Evolutionary conservation across 202 grass and related monocot genomes (phyloP).

Genomic region (Panicum virgatum): DNA sequence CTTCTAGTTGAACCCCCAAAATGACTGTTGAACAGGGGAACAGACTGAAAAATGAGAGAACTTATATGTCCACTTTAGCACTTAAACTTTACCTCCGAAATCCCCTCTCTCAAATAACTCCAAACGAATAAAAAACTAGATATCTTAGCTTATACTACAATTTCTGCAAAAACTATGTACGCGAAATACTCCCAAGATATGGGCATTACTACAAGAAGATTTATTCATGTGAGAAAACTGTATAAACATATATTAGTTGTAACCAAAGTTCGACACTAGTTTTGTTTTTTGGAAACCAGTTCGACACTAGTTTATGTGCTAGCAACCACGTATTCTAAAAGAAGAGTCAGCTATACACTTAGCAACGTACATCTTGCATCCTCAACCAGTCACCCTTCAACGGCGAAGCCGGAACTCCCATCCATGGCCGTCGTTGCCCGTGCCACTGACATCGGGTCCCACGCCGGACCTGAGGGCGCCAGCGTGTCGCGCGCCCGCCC

Average conservation of each 20-base stretch:
- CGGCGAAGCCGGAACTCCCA: slow-evolving; percentile 25
- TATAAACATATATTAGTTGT: background rate
- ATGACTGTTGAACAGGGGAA: background rate
- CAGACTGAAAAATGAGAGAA: background rate
- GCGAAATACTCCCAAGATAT: background rate
- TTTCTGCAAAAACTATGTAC: too few relatives aligned
- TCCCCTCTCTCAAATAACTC: background rate
- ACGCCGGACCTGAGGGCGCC: background rate
- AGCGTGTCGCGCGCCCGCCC: background rate
- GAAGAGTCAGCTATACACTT: background rate
- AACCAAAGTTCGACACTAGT: background rate
- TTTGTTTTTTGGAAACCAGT: background rate
- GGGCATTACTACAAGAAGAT: background rate
- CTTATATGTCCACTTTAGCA: background rate
- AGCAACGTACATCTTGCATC: background rate
- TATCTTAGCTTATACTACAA: background rate
- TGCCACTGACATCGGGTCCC: background rate
- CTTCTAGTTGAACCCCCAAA: background rate
- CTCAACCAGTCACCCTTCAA: background rate
- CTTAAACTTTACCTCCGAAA: background rate
- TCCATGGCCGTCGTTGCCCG: background rate
- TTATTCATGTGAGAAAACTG: background rate
- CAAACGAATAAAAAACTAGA: background rate
- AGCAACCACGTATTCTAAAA: background rate
- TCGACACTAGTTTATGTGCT: background rate